Evolutionary conservation across 768 basidiomycete genomes (phyloP), one percentile per base, ranked within the genome.

Genomic region (Infundibulicybe gibba): DNA sequence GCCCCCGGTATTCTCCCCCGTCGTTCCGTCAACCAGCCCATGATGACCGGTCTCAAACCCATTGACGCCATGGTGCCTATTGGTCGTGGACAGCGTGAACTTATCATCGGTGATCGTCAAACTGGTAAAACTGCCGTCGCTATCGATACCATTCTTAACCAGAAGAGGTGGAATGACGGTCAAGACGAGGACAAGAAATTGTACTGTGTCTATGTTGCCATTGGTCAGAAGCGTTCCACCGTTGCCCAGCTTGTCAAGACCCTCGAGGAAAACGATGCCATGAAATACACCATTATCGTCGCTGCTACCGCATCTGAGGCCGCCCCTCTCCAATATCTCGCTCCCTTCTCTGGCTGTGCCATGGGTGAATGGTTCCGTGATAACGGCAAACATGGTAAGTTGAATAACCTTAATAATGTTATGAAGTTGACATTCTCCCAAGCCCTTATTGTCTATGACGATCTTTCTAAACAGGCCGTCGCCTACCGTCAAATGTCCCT

Each of bases 331-430:
- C 97, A 99, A 68, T 99, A 97, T 76, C 90, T 99, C 60, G 97
- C 97, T 61, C 97, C 97, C 57, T 99, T 99, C 92, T 95, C 97
- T 57, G 97, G 97, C 54, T 95, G 93, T 72, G 97, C 97, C 62
- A 99, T 99, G 94, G 97, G 97, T 68, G 97, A 99, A 76, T 99
- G 95, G 95, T 99, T 99, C 97, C 90, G 93, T 74, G 97, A 99
- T 76, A 99, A 99, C 69, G 95, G 94, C 77, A 97, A 95, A 77
- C 97, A 99, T 72, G 94, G 88, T 88, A 61, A 45, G 83, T 58
- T 19, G n/a, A 25, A 1, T 40, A n/a, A 41, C 41, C 15, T 11
- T 10, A 30, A 38, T 31, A 43, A 9, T 14, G 40, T n/a, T 31
- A 5, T 17, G 31, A 3, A 32, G 53, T 40, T 51, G 61, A 43